Evolutionary conservation across 192 early-diverging fungal species (phyloP), one percentile per base, ranked within the genome.

Genomic region (Rhizophagus sp.): DNA sequence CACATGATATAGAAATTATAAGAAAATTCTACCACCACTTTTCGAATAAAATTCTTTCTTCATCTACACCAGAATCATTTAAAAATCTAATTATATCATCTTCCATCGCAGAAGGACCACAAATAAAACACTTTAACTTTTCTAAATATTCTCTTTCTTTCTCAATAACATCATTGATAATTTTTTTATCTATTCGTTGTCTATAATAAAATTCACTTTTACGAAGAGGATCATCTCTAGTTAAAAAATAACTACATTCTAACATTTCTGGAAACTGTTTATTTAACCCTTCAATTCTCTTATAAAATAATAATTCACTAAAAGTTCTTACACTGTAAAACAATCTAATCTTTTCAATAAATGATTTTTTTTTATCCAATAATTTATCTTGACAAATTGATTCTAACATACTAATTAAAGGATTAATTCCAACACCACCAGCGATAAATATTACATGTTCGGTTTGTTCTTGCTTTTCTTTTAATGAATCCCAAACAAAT

Each of bases 391-490:
- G 25, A 66, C 75, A 64, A 34, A 63, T 64, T 19, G 34, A 69
- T n/a, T 39, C 62, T 24, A 76, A 24, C 80, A 81, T 81, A 50
- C 73, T 81, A 57, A 81, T 79, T 11, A 81, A 47, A 34, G 81
- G 81, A 72, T 81, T 81, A 17, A 81, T 75, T 15, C 81, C 81
- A 22, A 79, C 81, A 34, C 81, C 81, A 11, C 81, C 81, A 70
- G 81, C 81, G 22, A 81, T 79, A 39, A 81, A 71, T 19, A 80
- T 33, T 30, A 50, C 22, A 44, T 22, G 12, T 61, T 52, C 62
- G 24, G 44, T 74, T 17, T 15, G 61, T 41, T 76, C 27, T 27
- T 67, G 22, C 13, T 71, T 61, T 71, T 79, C 78, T 36, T 71
- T 62, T 61, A 39, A 19, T 19, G 33, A 50, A 62, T 75, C 34